Conservation (phyloP, 2,329 filamentous ascomycete genomes). For the Coleophoma eucalyptorum region DNA sequence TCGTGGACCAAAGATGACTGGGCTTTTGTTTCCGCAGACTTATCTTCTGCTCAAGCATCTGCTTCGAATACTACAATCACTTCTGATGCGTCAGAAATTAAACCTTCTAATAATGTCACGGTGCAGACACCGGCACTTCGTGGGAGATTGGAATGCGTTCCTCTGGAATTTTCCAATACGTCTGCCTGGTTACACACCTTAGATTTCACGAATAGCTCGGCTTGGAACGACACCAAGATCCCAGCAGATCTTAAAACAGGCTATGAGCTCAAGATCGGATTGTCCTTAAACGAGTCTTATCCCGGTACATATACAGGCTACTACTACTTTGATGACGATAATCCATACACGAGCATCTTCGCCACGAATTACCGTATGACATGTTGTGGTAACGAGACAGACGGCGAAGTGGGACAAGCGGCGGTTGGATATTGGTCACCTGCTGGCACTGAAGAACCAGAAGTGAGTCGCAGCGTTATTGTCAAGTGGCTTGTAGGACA, state of each 20-base stretch:
- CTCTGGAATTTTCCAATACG: conserved; percentile 10
- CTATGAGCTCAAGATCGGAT: conserved; percentile 9
- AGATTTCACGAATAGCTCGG: conserved; percentile 8
- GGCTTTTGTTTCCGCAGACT: conserved; percentile 7
- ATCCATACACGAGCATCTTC: conserved; percentile 8
- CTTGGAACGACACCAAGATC: conserved; percentile 7
- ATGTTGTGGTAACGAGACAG: conserved; percentile 9
- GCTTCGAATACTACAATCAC: neutral
- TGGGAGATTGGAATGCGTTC: conserved; percentile 9
- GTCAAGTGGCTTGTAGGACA: conserved; percentile 11
- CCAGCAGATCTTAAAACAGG: conserved; percentile 7
- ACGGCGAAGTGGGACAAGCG: conserved; percentile 4
- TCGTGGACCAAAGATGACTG: conserved; percentile 11
- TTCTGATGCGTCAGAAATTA: neutral
- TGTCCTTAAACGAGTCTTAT: conserved; percentile 2
- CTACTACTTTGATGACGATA: conserved; percentile 1
- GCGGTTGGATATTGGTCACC: conserved; percentile 9
- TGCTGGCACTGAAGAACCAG: neutral
- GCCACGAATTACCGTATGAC: conserved; percentile 3
- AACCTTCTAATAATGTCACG: conserved; percentile 2
- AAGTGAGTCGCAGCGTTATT: conserved; percentile 3
- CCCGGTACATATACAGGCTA: neutral
- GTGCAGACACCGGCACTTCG: conserved; percentile 6
- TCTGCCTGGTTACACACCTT: conserved; percentile 9
- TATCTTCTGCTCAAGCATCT: neutral